Evolutionary conservation across 441 rosid genomes (phyloP).

Genomic region (Gossypium trilobum): DNA sequence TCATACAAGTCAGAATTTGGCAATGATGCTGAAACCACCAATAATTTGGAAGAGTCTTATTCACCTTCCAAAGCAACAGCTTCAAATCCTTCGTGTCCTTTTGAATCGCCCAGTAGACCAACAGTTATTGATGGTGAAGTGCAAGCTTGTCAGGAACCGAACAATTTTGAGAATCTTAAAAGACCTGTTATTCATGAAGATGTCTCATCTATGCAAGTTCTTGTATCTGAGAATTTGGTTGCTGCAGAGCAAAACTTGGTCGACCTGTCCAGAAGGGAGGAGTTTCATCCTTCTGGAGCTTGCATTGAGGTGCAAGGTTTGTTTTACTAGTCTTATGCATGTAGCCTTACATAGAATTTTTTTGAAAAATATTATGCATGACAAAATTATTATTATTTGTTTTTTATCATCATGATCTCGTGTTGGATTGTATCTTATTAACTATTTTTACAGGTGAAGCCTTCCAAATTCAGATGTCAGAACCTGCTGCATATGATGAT

Average conservation of each 20-base stretch:
- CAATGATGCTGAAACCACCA: slow-evolving; percentile 21
- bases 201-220: slow-evolving; percentile 11
- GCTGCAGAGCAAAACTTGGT: slow-evolving; percentile 16
- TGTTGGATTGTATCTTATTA: slow-evolving; percentile 7
- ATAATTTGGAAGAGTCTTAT: slow-evolving; percentile 15
- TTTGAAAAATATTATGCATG: not conserved
- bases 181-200: slow-evolving; percentile 21
- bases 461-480: slow-evolving; percentile 29
- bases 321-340: slow-evolving; percentile 29
- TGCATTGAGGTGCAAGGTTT: slow-evolving; percentile 53
- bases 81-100: slow-evolving; percentile 24
- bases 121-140: slow-evolving; percentile 31
- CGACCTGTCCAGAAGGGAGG: slow-evolving; percentile 21
- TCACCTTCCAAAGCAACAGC: slow-evolving; percentile 17
- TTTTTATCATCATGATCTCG: not conserved
- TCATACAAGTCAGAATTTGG: slow-evolving; percentile 27
- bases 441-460: slow-evolving; percentile 27
- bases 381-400: not conserved
- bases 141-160: slow-evolving; percentile 27
- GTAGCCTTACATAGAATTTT: slow-evolving; percentile 5
- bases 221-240: slow-evolving; percentile 18
- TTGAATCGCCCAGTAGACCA: slow-evolving; percentile 29
- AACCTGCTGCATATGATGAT: slow-evolving; percentile 30
- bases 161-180: slow-evolving; percentile 17
- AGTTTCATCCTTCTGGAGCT: slow-evolving; percentile 23